Evolutionary conservation across 352 stramenopile species (phyloP), one percentile per base, ranked within the genome.

Genomic region (Pelagophyceae sp.): DNA sequence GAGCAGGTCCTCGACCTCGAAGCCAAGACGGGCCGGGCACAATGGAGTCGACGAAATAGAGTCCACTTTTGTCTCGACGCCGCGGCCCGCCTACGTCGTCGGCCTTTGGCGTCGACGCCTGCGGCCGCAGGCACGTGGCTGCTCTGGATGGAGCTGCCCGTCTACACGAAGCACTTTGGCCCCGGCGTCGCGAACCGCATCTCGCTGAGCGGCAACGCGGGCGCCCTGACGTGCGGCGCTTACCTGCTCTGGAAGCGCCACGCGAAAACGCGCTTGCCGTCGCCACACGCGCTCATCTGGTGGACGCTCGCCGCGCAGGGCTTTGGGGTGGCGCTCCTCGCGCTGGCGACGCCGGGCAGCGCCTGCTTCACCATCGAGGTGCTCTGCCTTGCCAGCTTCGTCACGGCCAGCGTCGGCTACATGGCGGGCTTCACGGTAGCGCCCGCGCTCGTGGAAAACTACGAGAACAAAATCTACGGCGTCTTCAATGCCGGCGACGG

Each of bases 131-230:
- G 23, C 23, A 65, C 58, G 58, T 6, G 5, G 58, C 58, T 65
- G 17, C 17, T n/a, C 23, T 65, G 20, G 17, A 65, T 65, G 58
- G 58, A 65, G 63, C 11, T 72, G 63, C 63, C 63, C 1, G 1
- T 38, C 19, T 72, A 72, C 63, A n/a, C 37, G 63, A 5, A 29
- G 11, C 63, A 72, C 63, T 72, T 50, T 32, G 63, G 63, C 6
- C 35, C 40, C 31, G 29, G 1, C 2, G 29, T 72, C 11, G 15
- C 63, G 29, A 50, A 38, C 19, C 63, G 63, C 5, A 17, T 72
- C 6, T n/a, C 6, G 31, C 29, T 72, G 63, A 32, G 63, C 63
- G 37, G 40, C 63, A 72, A 72, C 35, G 15, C 1, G 5, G 63
- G 63, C 63, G 40, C 63, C 29, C 1, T 72, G 19, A n/a, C 63